Percentiles rank a stretch among this genome's conserved stretches.
These are phyloP conservation scores for Macadamia tetraphylla DNA, from an alignment of 164 flowering plant genomes.

Conservation along the genomic window DNA sequence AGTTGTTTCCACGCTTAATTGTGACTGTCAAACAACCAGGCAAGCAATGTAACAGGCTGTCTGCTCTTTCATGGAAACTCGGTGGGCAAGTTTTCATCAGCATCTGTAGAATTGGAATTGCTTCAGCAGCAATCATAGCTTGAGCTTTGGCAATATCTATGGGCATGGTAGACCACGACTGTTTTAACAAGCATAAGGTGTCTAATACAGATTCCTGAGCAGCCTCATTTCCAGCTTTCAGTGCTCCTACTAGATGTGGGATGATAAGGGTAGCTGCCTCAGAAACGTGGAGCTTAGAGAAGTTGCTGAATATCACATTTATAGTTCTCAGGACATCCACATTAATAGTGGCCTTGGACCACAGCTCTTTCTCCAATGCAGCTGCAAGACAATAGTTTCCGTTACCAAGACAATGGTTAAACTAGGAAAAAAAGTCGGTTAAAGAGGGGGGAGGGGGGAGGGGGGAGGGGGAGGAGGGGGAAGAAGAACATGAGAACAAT, in stretches of 20 bases:
- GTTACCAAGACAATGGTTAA: too few relatives aligned
- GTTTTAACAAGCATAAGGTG: conserved; percentile 63
- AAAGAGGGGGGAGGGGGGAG: background rate
- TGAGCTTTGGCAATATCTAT: conserved; percentile 76
- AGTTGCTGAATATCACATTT: conserved; percentile 66
- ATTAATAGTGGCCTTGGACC: conserved; percentile 67
- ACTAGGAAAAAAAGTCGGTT: background rate
- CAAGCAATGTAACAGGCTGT: conserved; percentile 67
- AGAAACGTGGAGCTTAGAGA: conserved; percentile 73
- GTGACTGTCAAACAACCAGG: conserved; percentile 90
- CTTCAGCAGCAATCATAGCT: conserved; percentile 77
- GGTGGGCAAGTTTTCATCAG: conserved; percentile 83
- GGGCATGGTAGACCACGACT: conserved; percentile 82
- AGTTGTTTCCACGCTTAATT: conserved; percentile 71
- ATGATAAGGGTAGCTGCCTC: conserved; percentile 87
- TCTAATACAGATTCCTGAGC: conserved; percentile 77
- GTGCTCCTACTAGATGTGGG: conserved; percentile 70
- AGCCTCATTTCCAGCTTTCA: conserved; percentile 66
- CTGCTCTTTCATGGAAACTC: conserved; percentile 80
- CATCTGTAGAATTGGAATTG: conserved; percentile 78
- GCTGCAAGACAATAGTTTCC: conserved; percentile 40
- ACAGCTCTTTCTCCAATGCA: conserved; percentile 73
- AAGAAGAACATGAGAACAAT: too few relatives aligned
- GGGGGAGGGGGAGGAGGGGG: too few relatives aligned
- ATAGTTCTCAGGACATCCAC: conserved; percentile 74